These are phyloP conservation scores for Centrapalus pauciflorus DNA, from an alignment of 129 eudicot genomes.

Conservation along the genomic window DNA sequence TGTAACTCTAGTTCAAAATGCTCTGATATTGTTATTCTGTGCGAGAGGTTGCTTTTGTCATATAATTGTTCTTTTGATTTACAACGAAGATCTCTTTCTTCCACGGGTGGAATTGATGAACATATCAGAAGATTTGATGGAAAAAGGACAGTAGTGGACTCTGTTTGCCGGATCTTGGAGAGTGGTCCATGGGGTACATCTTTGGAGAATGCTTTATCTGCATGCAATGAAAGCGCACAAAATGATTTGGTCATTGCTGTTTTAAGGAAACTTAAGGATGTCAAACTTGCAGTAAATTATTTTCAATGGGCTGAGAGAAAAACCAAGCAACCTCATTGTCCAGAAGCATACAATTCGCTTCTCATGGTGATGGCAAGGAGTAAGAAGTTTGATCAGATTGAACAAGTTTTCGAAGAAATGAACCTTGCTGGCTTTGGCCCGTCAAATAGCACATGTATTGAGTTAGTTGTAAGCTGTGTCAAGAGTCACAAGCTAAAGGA, in stretches of 20 bases:
- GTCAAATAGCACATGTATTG: conserved; percentile 46
- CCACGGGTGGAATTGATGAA: conserved; percentile 24
- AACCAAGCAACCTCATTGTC: conserved; percentile 51
- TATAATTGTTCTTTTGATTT: conserved; percentile 19
- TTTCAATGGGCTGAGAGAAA: conserved; percentile 72
- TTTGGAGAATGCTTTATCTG: conserved; percentile 56
- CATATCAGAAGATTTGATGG: conserved; percentile 30
- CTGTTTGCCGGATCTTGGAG: conserved; percentile 61
- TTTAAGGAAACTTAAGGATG: conserved; percentile 61
- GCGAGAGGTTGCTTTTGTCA: conserved; percentile 31
- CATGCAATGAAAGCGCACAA: conserved; percentile 33
- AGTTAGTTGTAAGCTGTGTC: conserved; percentile 57
- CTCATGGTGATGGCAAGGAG: conserved; percentile 72
- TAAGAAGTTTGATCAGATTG: conserved; percentile 45
- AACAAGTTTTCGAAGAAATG: conserved; percentile 77
- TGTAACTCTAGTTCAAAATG: conserved; percentile 13
- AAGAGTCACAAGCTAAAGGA: conserved; percentile 57
- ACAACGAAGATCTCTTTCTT: conserved; percentile 20
- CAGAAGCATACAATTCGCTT: conserved; percentile 72
- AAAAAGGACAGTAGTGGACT: conserved; percentile 38
- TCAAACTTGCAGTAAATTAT: conserved; percentile 51
- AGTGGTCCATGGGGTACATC: conserved; percentile 70
- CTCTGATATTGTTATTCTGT: conserved; percentile 6
- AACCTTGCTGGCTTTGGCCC: conserved; percentile 79
- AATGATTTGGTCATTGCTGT: conserved; percentile 59